Evolutionary conservation across 2,329 filamentous ascomycete genomes (phyloP), one percentile per base, ranked within the genome.

Genomic region (Arthrobotrys pseudoclavata): DNA sequence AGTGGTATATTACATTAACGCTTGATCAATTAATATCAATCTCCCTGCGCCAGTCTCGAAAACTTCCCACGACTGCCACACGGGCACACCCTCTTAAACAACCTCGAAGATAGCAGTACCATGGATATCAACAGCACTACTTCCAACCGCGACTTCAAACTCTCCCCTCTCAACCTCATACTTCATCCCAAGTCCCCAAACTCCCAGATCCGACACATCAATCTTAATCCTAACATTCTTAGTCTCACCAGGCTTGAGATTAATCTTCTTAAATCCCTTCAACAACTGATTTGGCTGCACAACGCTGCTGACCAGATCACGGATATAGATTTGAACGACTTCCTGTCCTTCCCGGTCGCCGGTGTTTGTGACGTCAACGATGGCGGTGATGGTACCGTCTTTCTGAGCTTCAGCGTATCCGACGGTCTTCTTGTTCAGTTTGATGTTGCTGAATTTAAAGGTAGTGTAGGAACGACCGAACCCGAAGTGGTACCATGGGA

Each of bases 91-190:
- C 15, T 24, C 24, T 52, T 60, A 76, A 29, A 70, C 72, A 61
- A 76, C 72, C 31, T 66, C 60, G 55, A 76, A 70, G 31, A 37
- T 70, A 48, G 67, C 72, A 53, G 67, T 76, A 0, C 72, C 72
- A 18, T 45, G 45, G 37, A 76, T 76, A 47, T 76, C 72, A 53
- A 76, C 61, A 20, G 66, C 12, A 34, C 85, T 87, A n/a, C 84
- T 83, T 1, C 90, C 91, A 15, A 91, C 87, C 68, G 86, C 85
- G 9, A 92, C 84, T 4, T 86, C 83, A 82, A 93, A 93, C 47
- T 90, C 87, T 0, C 91, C 91, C 2, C 88, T 87, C 85, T 93
- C 91, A 42, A 93, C 91, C 24, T 92, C 89, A 83, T 93, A 93
- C 82, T 90, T 84, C 89, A 92, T 91, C 37, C 83, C 85, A 12